These are phyloP conservation scores for Candida pseudoglaebosa DNA, from an alignment of 805 yeast species.

Conservation along the genomic window DNA sequence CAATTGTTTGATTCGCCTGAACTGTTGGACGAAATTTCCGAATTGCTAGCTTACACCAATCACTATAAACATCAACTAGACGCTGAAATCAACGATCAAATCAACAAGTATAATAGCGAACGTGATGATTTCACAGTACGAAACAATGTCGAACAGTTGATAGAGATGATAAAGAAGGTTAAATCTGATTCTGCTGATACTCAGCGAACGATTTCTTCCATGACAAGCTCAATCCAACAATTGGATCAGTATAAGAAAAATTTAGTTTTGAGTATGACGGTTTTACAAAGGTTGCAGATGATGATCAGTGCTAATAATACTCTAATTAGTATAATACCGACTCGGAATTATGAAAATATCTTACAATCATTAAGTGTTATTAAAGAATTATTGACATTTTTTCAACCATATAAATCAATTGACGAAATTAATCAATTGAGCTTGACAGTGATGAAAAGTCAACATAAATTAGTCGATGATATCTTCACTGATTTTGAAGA, in stretches of 20 bases:
- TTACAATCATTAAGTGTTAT: slow-evolving; percentile 65
- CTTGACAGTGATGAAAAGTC: slow-evolving; percentile 54
- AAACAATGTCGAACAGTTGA: slow-evolving; percentile 36
- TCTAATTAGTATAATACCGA: slow-evolving; percentile 44
- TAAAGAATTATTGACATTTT: slow-evolving; percentile 64
- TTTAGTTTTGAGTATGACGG: slow-evolving; percentile 78
- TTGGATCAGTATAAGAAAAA: slow-evolving; percentile 83
- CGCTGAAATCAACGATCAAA: slow-evolving; percentile 36
- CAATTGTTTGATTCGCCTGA: slow-evolving; percentile 49
- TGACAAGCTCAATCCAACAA: slow-evolving; percentile 74
- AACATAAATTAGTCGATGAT: slow-evolving; percentile 60
- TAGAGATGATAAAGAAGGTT: slow-evolving; percentile 44
- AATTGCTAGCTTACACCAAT: slow-evolving; percentile 46
- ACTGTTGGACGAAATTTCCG: slow-evolving; percentile 48
- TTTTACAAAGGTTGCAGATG: slow-evolving; percentile 84
- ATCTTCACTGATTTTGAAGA: slow-evolving; percentile 70
- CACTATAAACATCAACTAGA: slow-evolving; percentile 49
- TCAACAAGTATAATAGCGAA: slow-evolving; percentile 29
- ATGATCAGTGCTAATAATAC: slow-evolving; percentile 69
- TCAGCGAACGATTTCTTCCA: slow-evolving; percentile 55
- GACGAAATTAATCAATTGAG: slow-evolving; percentile 71
- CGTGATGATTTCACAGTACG: slow-evolving; percentile 18
- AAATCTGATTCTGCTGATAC: slow-evolving; percentile 50
- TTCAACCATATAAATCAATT: slow-evolving; percentile 77
- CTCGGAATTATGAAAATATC: slow-evolving; percentile 52